Evolutionary conservation across 495 filamentous ascomycete species (phyloP).

Genomic region (Daldinia childiae): DNA sequence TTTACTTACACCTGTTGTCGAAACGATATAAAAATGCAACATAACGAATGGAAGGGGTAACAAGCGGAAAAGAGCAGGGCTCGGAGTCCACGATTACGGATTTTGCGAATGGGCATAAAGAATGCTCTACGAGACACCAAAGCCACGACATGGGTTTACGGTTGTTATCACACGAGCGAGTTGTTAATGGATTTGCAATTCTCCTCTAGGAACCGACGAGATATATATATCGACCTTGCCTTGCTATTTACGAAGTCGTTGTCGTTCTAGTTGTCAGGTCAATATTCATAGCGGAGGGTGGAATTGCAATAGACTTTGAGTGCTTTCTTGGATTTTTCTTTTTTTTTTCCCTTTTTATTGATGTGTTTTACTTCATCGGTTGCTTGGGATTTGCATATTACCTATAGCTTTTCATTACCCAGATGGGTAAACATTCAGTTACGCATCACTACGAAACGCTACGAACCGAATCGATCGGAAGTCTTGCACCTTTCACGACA

Average conservation of each 20-base stretch:
- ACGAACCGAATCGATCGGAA: constrained; percentile 8
- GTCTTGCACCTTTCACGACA: neutral
- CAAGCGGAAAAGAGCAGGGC: constrained; percentile 16
- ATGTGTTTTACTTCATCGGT: neutral
- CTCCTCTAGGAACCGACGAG: neutral
- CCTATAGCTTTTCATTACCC: constrained; percentile 8
- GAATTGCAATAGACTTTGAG: constrained; percentile 3
- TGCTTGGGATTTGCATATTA: constrained; percentile 3
- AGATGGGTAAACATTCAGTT: constrained; percentile 16
- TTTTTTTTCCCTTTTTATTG: neutral
- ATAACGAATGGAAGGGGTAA: constrained; percentile 16
- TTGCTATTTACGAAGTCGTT: neutral
- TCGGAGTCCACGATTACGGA: constrained; percentile 37
- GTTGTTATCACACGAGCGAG: constrained; percentile 9
- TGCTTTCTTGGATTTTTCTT: neutral
- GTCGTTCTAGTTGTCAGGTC: neutral
- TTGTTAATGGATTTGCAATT: neutral
- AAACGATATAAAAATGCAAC: neutral
- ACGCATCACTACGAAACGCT: constrained; percentile 11
- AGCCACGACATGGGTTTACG: constrained; percentile 5
- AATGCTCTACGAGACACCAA: constrained; percentile 26
- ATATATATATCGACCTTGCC: neutral
- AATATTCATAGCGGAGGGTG: neutral
- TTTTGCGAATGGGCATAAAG: constrained; percentile 23
- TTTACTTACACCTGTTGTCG: constrained; percentile 4